A percentile compares a stretch with the other conserved stretches of the same genome.
Conservation (phyloP, 257 asterid species). For the Anisodus acutangulus region DNA sequence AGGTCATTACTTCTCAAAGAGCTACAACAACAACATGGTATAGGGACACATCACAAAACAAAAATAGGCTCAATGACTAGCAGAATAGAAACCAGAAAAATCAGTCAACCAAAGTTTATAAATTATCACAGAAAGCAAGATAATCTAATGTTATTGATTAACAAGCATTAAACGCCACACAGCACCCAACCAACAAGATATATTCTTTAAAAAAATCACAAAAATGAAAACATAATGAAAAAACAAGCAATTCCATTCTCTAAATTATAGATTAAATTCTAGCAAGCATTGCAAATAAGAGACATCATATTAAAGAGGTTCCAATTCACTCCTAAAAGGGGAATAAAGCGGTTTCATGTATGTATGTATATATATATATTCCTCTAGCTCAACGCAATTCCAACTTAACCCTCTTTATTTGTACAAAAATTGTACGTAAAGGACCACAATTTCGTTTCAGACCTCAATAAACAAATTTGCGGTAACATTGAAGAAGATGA, state of each 20-base stretch:
- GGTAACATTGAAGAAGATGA: neutral
- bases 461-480: neutral
- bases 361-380: neutral
- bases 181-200: neutral
- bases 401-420: neutral
- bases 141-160: neutral
- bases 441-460: neutral
- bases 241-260: neutral
- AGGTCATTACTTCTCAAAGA: slow-evolving; percentile 34
- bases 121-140: neutral
- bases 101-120: slow-evolving; percentile 5
- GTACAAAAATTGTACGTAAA: neutral
- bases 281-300: neutral
- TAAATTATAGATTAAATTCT: neutral
- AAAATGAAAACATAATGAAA: neutral
- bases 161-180: neutral
- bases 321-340: neutral
- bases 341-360: no score
- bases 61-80: neutral
- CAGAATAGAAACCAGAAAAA: neutral
- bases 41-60: slow-evolving; percentile 30
- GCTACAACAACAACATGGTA: slow-evolving; percentile 30
- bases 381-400: neutral
- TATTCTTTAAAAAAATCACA: neutral
- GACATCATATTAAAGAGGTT: neutral